Percentiles rank a stretch among this genome's conserved stretches.
phyloP scores from a whole-genome alignment of 106 monocot genomes.

The Cymbidium sinense region DNA sequence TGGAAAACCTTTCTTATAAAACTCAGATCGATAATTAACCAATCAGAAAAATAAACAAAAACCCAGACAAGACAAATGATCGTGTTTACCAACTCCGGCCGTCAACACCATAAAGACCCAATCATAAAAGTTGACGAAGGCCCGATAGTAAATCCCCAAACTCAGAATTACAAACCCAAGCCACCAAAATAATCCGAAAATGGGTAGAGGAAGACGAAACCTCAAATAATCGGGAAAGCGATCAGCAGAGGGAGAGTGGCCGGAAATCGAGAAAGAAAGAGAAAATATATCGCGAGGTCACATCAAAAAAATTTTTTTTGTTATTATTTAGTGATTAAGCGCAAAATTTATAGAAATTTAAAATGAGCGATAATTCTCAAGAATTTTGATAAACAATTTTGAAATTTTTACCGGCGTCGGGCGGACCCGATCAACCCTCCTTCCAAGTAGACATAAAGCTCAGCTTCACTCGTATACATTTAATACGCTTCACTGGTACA shows the following conservation, averaged over 20 bases:
- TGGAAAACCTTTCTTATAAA: neutral
- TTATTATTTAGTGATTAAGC: neutral
- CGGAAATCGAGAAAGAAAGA: neutral
- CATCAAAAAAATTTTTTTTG: neutral
- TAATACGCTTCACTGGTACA: too few species aligned
- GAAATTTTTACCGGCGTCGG: neutral
- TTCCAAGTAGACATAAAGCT: neutral
- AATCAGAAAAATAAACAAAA: neutral
- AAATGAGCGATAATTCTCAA: too few species aligned
- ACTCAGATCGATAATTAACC: neutral
- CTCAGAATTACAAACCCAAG: neutral
- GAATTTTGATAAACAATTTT: too few species aligned
- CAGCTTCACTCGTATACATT: neutral
- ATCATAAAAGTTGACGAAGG: neutral
- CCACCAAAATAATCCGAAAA: neutral
- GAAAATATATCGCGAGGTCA: neutral
- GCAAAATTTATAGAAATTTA: neutral
- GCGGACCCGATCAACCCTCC: neutral
- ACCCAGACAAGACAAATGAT: constrained; percentile 1
- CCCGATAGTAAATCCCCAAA: neutral
- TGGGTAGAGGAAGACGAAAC: neutral
- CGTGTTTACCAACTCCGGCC: neutral
- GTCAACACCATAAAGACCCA: neutral
- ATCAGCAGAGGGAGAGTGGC: neutral
- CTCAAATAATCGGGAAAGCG: neutral